Evolutionary conservation across 2,329 filamentous ascomycete species (phyloP).

Genomic region (Ambrosiella xylebori): DNA sequence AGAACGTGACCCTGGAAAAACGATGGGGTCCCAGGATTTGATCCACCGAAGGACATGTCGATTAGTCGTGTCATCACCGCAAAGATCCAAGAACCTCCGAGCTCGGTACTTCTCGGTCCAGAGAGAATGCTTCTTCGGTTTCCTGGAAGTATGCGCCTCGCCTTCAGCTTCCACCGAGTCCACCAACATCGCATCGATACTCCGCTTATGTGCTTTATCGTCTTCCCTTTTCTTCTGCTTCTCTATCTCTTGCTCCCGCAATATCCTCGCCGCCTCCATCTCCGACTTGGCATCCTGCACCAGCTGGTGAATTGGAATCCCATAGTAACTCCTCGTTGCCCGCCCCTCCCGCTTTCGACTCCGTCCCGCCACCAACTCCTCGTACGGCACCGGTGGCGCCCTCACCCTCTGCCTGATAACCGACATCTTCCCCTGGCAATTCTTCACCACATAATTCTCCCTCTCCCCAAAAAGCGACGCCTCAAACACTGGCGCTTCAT

Average conservation of each 20-base stretch:
- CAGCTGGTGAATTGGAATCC: conserved; percentile 75
- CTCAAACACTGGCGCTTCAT: conserved; percentile 3
- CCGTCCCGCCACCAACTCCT: conserved; percentile 48
- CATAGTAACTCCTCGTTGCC: conserved; percentile 68
- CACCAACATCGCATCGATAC: conserved; percentile 14
- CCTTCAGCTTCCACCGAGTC: conserved; percentile 25
- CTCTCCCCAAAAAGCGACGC: conserved; percentile 14
- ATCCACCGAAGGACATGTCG: conserved; percentile 81
- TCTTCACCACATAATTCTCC: conserved; percentile 27
- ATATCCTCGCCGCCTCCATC: conserved; percentile 20
- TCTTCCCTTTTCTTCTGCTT: neutral
- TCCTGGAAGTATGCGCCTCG: conserved; percentile 18
- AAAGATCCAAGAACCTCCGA: conserved; percentile 75
- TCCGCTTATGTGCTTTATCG: neutral
- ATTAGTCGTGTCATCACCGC: conserved; percentile 89
- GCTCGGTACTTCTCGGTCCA: conserved; percentile 99
- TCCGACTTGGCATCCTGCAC: conserved; percentile 54
- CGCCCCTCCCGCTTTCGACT: conserved; percentile 49
- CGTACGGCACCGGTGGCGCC: conserved; percentile 35
- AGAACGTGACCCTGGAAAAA: conserved; percentile 63
- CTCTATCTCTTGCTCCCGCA: conserved; percentile 3
- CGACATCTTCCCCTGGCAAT: conserved; percentile 39
- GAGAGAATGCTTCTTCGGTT: conserved; percentile 39
- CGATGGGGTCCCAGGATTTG: conserved; percentile 82
- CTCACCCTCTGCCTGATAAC: conserved; percentile 38